Conservation (phyloP, 164 flowering plant species). For the Nymphaea thermarum region DNA sequence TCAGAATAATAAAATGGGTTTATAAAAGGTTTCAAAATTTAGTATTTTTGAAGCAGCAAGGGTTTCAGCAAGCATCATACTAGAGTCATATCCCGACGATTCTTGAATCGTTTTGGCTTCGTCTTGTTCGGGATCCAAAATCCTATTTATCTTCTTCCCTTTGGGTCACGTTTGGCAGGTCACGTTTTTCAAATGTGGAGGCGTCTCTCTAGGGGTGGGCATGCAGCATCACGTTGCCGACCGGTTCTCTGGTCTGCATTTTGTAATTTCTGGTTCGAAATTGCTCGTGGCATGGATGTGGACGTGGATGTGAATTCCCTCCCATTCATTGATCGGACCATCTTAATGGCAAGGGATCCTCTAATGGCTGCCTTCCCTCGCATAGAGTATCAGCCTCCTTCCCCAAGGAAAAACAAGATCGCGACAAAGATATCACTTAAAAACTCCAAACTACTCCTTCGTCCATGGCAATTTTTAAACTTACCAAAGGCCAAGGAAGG, state of each 20-base stretch:
- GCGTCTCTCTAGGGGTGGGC: constrained; percentile 32
- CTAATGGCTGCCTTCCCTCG: constrained; percentile 47
- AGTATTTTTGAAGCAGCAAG: no score
- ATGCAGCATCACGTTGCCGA: constrained; percentile 72
- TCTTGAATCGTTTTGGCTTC: no score
- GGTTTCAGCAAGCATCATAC: no score
- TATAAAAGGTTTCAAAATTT: no score
- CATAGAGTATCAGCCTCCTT: constrained; percentile 44
- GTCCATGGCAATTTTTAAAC: constrained; percentile 30
- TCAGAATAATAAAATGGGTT: no score
- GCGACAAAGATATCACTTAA: constrained; percentile 12
- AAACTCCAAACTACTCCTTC: not conserved
- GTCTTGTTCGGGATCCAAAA: no score
- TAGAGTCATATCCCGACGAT: no score
- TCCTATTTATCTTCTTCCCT: no score
- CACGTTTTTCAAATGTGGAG: constrained; percentile 5
- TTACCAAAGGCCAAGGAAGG: constrained; percentile 35
- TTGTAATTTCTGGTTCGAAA: constrained; percentile 53
- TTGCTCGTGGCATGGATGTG: constrained; percentile 46
- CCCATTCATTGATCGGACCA: constrained; percentile 57
- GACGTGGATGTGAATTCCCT: constrained; percentile 7
- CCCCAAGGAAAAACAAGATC: constrained; percentile 40
- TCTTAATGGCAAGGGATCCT: constrained; percentile 54
- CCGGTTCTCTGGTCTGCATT: constrained; percentile 56
- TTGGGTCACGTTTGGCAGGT: constrained; percentile 1